Conservation (phyloP, 306 rosid genomes). For the Cicer judaicum region DNA sequence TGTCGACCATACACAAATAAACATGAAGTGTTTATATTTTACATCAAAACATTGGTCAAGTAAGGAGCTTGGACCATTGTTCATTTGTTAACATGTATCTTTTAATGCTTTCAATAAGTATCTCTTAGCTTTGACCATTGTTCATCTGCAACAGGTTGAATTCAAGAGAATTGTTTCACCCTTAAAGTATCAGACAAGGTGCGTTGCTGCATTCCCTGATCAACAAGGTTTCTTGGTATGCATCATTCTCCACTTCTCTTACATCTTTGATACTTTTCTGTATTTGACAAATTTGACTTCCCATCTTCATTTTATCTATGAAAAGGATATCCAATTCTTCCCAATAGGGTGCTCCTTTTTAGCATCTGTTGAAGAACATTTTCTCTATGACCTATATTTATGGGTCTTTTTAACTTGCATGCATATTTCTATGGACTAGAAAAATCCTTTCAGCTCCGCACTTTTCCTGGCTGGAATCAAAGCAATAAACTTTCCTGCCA, state of each 20-base stretch:
- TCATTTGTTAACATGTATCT: constrained; percentile 49
- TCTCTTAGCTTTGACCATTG: constrained; percentile 11
- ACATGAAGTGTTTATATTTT: not conserved
- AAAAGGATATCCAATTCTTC: constrained; percentile 15
- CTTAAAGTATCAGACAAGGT: constrained; percentile 90
- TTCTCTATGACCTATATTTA: not conserved
- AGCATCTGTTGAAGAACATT: constrained; percentile 8
- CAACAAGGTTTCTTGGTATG: constrained; percentile 94
- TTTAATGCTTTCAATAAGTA: constrained; percentile 17
- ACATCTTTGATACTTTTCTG: constrained; percentile 36
- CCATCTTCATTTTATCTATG: constrained; percentile 6
- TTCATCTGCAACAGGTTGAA: constrained; percentile 61
- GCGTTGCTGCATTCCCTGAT: constrained; percentile 94
- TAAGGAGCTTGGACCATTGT: constrained; percentile 9
- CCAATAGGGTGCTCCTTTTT: not conserved
- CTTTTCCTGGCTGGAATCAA: not conserved
- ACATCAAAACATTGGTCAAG: not conserved
- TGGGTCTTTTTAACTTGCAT: not conserved
- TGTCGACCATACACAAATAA: not conserved
- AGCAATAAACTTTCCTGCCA: not conserved
- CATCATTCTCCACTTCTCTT: constrained; percentile 27
- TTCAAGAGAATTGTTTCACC: constrained; percentile 83
- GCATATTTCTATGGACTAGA: constrained; percentile 8
- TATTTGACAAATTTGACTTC: constrained; percentile 28
- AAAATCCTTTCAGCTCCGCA: not conserved